These are phyloP conservation scores for Dendrocalamus latiflorus DNA, from an alignment of 202 grass and related monocot genomes.

Conservation along the genomic window DNA sequence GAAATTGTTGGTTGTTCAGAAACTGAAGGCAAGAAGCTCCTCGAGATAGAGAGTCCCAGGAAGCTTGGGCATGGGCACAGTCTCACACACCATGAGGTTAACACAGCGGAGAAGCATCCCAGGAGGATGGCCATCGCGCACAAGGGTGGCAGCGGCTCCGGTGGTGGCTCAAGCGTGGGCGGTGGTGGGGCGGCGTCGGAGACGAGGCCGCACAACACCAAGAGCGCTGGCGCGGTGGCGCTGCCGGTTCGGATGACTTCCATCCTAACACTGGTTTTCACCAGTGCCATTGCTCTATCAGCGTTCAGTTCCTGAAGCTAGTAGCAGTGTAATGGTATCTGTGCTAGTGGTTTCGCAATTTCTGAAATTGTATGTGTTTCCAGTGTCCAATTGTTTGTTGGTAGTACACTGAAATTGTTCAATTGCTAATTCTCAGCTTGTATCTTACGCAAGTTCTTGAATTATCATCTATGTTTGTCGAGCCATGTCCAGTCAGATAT, in stretches of 20 bases:
- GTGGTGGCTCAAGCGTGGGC: not conserved
- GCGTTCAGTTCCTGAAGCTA: constrained; percentile 12
- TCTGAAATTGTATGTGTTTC: not conserved
- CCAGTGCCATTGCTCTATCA: constrained; percentile 15
- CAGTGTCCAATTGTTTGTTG: not conserved
- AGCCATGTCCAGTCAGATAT: not conserved
- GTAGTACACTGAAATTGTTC: not conserved
- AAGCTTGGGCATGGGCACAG: not conserved
- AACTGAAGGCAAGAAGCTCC: not conserved
- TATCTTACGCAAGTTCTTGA: not conserved
- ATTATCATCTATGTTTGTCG: not conserved
- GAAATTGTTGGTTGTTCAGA: constrained; percentile 2
- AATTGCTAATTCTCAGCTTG: not conserved
- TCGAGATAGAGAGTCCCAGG: constrained; percentile 17
- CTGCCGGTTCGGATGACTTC: not conserved
- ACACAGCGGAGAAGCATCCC: not conserved
- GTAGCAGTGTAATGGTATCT: not conserved
- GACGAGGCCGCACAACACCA: constrained; percentile 28
- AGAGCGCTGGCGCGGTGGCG: constrained; percentile 11
- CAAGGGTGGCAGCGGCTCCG: constrained; percentile 4
- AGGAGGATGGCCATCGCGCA: constrained; percentile 24
- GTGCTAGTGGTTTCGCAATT: not conserved
- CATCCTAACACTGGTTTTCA: constrained; percentile 21
- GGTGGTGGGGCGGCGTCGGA: not conserved
- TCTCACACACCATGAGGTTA: not conserved